phyloP scores from a whole-genome alignment of 1,139 yeast species.

The Pneumocystis canis region DNA sequence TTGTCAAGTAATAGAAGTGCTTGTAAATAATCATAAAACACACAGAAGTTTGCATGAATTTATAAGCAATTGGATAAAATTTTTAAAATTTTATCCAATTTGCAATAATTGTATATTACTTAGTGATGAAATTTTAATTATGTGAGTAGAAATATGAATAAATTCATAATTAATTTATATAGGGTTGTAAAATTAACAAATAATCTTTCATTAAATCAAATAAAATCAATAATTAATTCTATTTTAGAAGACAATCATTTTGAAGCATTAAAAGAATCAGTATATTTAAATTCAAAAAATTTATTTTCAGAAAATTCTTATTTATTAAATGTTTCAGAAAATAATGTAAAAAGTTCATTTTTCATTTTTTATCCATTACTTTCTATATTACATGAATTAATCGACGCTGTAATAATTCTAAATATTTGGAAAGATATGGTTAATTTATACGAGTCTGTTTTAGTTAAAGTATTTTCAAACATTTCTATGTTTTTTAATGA shows the following conservation, averaged over 20 bases:
- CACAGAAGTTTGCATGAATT: neutral
- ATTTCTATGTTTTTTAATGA: neutral
- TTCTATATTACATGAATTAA: neutral
- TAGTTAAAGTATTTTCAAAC: neutral
- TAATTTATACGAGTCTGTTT: neutral
- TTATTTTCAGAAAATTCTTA: neutral
- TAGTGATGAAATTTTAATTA: neutral
- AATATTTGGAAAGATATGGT: neutral
- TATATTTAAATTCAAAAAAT: neutral
- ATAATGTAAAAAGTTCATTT: neutral
- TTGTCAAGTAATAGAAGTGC: neutral
- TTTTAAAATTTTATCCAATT: neutral
- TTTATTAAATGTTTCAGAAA: neutral
- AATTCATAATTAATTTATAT: neutral
- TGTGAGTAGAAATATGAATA: neutral
- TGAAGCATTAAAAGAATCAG: neutral
- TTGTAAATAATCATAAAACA: neutral
- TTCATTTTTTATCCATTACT: neutral
- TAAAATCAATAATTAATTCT: neutral
- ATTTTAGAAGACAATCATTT: neutral
- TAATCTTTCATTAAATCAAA: neutral
- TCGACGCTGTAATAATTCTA: neutral
- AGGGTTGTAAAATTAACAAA: neutral
- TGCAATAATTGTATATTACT: neutral
- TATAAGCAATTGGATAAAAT: neutral